A percentile compares a stretch with the other conserved stretches of the same genome.
Evolutionary conservation across 2,329 filamentous ascomycete species (phyloP).

Genomic region (Leptodontidium sp.): DNA sequence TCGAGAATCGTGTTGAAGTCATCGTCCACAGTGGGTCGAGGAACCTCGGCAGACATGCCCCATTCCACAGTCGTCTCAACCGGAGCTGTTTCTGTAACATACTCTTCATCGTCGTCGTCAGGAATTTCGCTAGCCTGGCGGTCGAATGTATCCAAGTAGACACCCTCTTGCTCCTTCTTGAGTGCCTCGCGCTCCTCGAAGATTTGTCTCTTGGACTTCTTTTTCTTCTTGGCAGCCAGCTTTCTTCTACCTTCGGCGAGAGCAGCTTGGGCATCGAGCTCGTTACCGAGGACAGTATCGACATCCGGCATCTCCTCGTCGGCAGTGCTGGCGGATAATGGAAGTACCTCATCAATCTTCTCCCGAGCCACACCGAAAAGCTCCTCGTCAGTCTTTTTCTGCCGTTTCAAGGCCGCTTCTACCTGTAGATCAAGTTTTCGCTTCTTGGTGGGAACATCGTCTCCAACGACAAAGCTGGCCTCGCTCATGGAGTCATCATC

Average conservation of each 20-base stretch:
- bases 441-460: conserved; percentile 67
- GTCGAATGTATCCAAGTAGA: conserved; percentile 52
- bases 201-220: conserved; percentile 80
- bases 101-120: conserved; percentile 44
- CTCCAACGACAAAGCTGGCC: conserved; percentile 71
- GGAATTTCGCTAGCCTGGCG: conserved; percentile 48
- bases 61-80: conserved; percentile 60
- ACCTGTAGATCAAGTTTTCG: conserved; percentile 77
- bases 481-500: conserved; percentile 77
- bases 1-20: conserved; percentile 70
- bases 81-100: conserved; percentile 49
- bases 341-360: conserved; percentile 59
- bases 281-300: conserved; percentile 58
- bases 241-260: conserved; percentile 62
- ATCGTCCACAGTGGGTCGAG: conserved; percentile 71
- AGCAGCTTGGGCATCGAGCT: conserved; percentile 55
- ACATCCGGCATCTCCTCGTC: conserved; percentile 61
- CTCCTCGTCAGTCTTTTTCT: conserved; percentile 82
- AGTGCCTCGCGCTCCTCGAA: conserved; percentile 72
- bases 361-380: conserved; percentile 72
- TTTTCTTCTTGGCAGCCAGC: conserved; percentile 66
- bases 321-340: conserved; percentile 46
- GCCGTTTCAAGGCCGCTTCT: conserved; percentile 76
- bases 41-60: conserved; percentile 65
- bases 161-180: conserved; percentile 62